Percentiles rank a stretch among this genome's conserved stretches.
phyloP scores from a whole-genome alignment of 805 yeast species.

The Scheffersomyces amazonensis region DNA sequence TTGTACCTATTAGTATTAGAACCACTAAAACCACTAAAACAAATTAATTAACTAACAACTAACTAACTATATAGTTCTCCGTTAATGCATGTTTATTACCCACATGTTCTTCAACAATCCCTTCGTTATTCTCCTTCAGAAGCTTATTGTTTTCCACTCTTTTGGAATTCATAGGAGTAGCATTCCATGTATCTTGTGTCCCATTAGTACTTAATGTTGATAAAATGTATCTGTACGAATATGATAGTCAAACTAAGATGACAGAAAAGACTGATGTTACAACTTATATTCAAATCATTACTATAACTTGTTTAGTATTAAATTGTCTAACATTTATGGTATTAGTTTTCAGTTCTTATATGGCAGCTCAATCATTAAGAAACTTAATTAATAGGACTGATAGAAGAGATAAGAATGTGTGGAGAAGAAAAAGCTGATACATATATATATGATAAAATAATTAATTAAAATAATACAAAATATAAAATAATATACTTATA shows the following conservation, averaged over 20 bases:
- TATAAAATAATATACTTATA: neutral
- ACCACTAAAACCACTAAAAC: too few relatives aligned
- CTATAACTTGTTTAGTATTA: constrained; percentile 14
- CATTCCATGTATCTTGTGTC: constrained; percentile 13
- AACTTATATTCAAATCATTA: constrained; percentile 21
- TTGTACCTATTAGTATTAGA: neutral
- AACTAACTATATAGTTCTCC: constrained; percentile 11
- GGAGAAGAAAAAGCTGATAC: too few relatives aligned
- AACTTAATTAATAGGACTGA: constrained; percentile 20
- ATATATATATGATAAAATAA: neutral
- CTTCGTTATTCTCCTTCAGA: constrained; percentile 13
- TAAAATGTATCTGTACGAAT: constrained; percentile 25
- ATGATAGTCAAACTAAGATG: constrained; percentile 9
- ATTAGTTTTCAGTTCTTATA: constrained; percentile 8
- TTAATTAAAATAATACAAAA: neutral
- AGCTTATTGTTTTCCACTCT: constrained; percentile 14
- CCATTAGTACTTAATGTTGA: constrained; percentile 17
- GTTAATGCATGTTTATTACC: constrained; percentile 19
- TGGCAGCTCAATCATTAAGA: constrained; percentile 12
- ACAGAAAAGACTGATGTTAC: constrained; percentile 25
- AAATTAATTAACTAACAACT: neutral
- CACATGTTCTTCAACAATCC: constrained; percentile 14
- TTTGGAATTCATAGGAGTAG: constrained; percentile 18
- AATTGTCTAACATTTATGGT: constrained; percentile 12
- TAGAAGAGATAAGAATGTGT: constrained; percentile 7